Evolutionary conservation across 2,329 filamentous ascomycete species (phyloP), one percentile per base, ranked within the genome.

Genomic region (Calcarisporium arbuscula): DNA sequence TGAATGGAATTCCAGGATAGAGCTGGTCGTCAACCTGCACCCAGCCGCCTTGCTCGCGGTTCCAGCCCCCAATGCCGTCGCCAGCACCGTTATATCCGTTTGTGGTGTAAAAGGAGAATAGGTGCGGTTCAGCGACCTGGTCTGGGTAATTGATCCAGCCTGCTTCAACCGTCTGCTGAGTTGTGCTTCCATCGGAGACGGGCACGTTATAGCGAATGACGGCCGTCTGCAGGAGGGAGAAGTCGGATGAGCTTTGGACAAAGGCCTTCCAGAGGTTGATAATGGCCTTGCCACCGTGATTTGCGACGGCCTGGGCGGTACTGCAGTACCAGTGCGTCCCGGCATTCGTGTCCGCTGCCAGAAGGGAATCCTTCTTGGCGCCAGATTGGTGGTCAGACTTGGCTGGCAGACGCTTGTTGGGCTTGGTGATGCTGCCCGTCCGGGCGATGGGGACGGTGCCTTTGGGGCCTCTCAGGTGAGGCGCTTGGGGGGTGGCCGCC

Each of bases 111-210:
- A 38, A 48, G 20, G 37, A 19, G 34, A 48, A 48, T 7, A 48
- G 40, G 28, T 41, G 40, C n/a, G 42, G 40, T 4, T 30, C 17
- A 12, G 21, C 6, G 2, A 28, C 38, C 21, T 43, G 40, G 14
- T 34, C 26, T 0, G 46, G 46, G 22, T 37, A 44, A 34, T 40
- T 39, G 40, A 45, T 48, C 42, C 42, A 45, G 3, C 46, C 46
- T 25, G 40, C 35, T 34, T 48, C 46, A 10, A 47, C 22, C 11
- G 46, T 43, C 32, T 48, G 46, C n/a, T 16, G 25, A 5, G 36
- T 30, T 26, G 34, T 29, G n/a, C 35, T 32, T 14, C 25, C 37
- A 9, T 40, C 38, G 15, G 27, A 17, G 15, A 39, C 35, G 3
- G 39, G 21, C 12, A 40, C 40, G 11, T 36, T 17, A 20, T 37